A percentile compares a stretch with the other conserved stretches of the same genome.
phyloP scores from a whole-genome alignment of 2,329 filamentous ascomycete species.

The Mycosphaerella sp. region DNA sequence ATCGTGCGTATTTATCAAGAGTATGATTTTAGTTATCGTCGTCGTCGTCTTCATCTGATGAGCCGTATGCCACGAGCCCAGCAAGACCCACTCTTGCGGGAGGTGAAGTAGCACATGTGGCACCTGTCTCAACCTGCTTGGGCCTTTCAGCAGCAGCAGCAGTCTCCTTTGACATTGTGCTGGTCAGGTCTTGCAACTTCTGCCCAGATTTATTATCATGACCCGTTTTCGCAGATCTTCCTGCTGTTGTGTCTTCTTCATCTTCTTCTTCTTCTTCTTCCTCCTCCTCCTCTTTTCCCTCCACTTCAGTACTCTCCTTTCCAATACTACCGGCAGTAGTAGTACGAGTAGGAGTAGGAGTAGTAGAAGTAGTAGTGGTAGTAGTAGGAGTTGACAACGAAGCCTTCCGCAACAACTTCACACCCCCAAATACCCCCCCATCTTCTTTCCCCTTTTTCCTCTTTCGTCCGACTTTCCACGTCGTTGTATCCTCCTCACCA shows the following conservation, averaged over 20 bases:
- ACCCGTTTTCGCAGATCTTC: too few relatives aligned
- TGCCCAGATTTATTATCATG: too few relatives aligned
- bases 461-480: slow-evolving; percentile 19
- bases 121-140: slow-evolving; percentile 4
- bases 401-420: slow-evolving; percentile 42
- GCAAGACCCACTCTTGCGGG: slow-evolving; percentile 22
- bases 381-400: slow-evolving; percentile 22
- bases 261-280: too few relatives aligned
- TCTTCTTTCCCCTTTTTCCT: slow-evolving; percentile 38
- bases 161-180: neutral
- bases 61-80: slow-evolving; percentile 37
- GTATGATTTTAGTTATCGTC: too few relatives aligned
- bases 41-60: slow-evolving; percentile 41
- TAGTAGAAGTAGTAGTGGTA: slow-evolving; percentile 7
- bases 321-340: neutral
- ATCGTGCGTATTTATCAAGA: too few relatives aligned
- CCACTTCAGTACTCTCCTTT: too few relatives aligned
- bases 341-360: neutral
- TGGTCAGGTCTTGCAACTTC: too few relatives aligned
- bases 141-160: neutral
- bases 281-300: too few relatives aligned
- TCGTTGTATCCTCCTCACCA: slow-evolving; percentile 39
- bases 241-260: too few relatives aligned
- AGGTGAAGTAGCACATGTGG: slow-evolving; percentile 3
- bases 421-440: slow-evolving; percentile 35